phyloP scores from a whole-genome alignment of 345 rosid species.

The Schrenkiella parvula region DNA sequence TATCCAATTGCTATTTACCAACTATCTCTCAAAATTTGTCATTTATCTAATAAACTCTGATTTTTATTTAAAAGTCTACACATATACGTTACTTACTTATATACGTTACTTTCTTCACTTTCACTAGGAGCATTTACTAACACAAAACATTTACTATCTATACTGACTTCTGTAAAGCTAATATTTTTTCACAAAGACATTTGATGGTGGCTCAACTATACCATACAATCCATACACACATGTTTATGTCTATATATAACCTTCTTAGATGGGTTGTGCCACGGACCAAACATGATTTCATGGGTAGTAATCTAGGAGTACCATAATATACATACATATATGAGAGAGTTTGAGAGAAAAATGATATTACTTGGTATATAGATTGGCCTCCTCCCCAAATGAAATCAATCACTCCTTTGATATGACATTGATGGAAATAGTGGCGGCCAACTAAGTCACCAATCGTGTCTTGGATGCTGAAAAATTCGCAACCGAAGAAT shows the following conservation, averaged over 20 bases:
- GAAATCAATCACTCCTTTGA: constrained; percentile 41
- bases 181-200: too few relatives aligned
- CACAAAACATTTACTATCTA: too few relatives aligned
- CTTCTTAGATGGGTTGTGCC: not conserved
- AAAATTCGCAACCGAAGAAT: constrained; percentile 32
- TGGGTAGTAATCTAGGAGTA: not conserved
- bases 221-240: too few relatives aligned
- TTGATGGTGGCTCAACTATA: too few relatives aligned
- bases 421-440: constrained; percentile 32
- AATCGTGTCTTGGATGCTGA: constrained; percentile 37
- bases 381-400: constrained; percentile 46
- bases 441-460: constrained; percentile 34
- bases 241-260: too few relatives aligned
- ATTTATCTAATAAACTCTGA: not conserved
- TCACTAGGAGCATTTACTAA: too few relatives aligned
- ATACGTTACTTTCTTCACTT: too few relatives aligned
- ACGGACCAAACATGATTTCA: not conserved
- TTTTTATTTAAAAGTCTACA: too few relatives aligned
- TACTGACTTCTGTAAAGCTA: too few relatives aligned
- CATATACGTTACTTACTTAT: too few relatives aligned
- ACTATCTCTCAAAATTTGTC: not conserved
- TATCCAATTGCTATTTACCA: not conserved
- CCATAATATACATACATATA: not conserved
- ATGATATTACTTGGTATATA: constrained; percentile 29
- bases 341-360: not conserved